These are phyloP conservation scores for Neurospora tetrasperma DNA, from an alignment of 495 filamentous ascomycete species.

Conservation along the genomic window DNA sequence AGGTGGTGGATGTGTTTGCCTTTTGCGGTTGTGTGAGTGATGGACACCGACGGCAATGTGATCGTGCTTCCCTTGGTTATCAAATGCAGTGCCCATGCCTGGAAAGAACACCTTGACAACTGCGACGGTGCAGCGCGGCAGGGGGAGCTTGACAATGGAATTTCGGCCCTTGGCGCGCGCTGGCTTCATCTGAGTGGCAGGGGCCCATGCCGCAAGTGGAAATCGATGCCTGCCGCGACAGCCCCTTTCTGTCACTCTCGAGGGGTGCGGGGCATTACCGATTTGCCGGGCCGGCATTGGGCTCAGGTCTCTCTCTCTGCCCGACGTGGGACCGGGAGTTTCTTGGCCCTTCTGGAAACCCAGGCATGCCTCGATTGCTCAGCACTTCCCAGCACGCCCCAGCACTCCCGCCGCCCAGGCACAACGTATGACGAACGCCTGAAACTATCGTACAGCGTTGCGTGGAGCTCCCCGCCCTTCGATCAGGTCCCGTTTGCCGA, in stretches of 20 bases:
- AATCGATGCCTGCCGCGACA: not conserved
- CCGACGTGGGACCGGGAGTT: not conserved
- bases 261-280: not conserved
- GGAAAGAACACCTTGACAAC: conserved; percentile 31
- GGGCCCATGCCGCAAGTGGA: not conserved
- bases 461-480: conserved; percentile 2
- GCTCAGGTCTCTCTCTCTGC: no score
- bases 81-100: not conserved
- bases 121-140: not conserved
- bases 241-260: not conserved
- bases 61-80: not conserved
- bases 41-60: not conserved
- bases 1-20: not conserved
- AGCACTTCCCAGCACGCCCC: not conserved
- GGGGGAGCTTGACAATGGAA: conserved; percentile 5
- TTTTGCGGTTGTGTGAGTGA: not conserved
- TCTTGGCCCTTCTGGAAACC: conserved; percentile 2
- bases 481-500: not conserved
- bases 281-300: not conserved
- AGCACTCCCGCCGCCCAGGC: conserved; percentile 12
- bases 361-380: not conserved
- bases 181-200: not conserved
- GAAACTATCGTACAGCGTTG: not conserved
- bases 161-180: conserved; percentile 12
- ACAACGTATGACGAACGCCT: conserved; percentile 19